Conservation (phyloP, 108 stramenopile genomes). For the Cyclostephanos tholiformis region DNA sequence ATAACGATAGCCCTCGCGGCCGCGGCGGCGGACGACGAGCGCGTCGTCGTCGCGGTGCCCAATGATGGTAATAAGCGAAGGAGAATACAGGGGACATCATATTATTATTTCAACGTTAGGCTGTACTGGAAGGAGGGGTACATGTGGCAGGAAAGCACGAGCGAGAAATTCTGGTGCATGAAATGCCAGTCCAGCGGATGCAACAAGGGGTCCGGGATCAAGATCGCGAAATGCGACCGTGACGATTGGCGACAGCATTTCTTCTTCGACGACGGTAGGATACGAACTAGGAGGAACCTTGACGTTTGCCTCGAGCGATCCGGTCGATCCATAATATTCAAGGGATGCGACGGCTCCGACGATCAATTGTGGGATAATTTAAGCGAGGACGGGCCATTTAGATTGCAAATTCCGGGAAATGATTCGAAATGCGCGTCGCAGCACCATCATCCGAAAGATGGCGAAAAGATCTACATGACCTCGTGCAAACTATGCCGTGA, state of each 20-base stretch:
- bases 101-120: slow-evolving; percentile 10
- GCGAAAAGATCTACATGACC: slow-evolving; percentile 30
- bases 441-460: slow-evolving; percentile 41
- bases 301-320: slow-evolving; percentile 35
- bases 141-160: slow-evolving; percentile 31
- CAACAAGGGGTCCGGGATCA: slow-evolving; percentile 24
- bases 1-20: no score
- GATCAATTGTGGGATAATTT: slow-evolving; percentile 34
- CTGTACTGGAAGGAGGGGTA: slow-evolving; percentile 23
- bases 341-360: slow-evolving; percentile 13
- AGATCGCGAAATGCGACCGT: slow-evolving; percentile 23
- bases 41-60: no score
- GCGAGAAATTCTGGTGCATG: slow-evolving; percentile 44
- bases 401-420: slow-evolving; percentile 30
- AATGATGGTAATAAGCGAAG: no score
- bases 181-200: slow-evolving; percentile 24
- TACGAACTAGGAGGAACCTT: slow-evolving; percentile 34
- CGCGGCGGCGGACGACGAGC: no score
- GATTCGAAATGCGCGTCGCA: slow-evolving; percentile 33
- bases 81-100: no score
- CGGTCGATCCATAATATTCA: slow-evolving; percentile 29
- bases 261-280: slow-evolving; percentile 37
- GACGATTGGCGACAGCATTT: slow-evolving; percentile 40
- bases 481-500: slow-evolving; percentile 22
- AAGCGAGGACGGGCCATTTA: slow-evolving; percentile 15